Base-by-base conservation (phyloP, 495 filamentous ascomycete genomes). In the Neurospora sp. region DNA sequence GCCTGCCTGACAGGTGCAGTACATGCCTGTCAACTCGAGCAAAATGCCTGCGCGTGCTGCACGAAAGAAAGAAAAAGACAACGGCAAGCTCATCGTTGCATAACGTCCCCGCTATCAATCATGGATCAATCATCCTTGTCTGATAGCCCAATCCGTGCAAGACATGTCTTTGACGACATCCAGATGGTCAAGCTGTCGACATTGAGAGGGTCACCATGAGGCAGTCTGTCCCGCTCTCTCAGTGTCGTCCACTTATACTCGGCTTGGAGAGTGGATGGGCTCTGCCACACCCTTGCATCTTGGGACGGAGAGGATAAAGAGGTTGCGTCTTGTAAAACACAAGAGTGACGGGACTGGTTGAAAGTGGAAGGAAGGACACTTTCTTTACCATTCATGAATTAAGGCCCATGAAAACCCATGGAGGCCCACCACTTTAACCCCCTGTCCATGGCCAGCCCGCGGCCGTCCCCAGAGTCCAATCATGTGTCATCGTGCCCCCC, bases 91-190 rank as follows among this genome's bases (percentile, higher is more conserved):
- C 54, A 66, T 66, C 23, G 14, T 66, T 66, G 3, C 54, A 66
- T 66, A 66, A 66, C 27, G 54, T 66, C 54, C 54, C 54, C 27
- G 54, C 54, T 10, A 66, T 35, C 54, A 66, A 37, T 18, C 54
- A 66, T 66, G 27, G 14, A 66, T 66, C 54, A 18, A 31, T 35
- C 42, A 72, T 69, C 71, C 71, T 59, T 66, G 44, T 66, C 41
- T 69, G 71, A 35, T 39, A 16, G 35, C 39, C 70, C 31, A 70
- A 70, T 39, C 69, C 69, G 18, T 12, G n/a, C 27, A 62, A 72
- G 54, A 73, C 76, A 76, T 75, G 73, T 76, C 74, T 69, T 76
- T 80, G 77, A 80, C 78, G 78, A 74, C 77, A 79, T 80, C 69
- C 71, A 75, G 73, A 74, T 77, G n/a, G n/a, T n/a, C n/a, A n/a